These are phyloP conservation scores for Melastoma malabathricum DNA, from an alignment of 345 rosid genomes.

Conservation along the genomic window DNA sequence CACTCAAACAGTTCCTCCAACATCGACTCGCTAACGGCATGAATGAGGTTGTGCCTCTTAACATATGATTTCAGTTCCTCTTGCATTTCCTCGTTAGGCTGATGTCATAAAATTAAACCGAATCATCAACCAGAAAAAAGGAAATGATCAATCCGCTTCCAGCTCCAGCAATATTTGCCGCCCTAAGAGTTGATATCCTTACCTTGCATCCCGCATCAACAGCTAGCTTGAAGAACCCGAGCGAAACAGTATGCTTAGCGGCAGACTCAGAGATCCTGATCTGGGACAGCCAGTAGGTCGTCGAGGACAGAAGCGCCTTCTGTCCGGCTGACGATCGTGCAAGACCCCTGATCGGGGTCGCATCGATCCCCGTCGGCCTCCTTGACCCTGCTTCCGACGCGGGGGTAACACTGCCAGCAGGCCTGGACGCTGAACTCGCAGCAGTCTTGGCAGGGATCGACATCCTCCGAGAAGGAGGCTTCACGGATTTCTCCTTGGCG, in stretches of 20 bases:
- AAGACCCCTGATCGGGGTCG: conserved; percentile 41
- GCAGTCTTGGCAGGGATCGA: conserved; percentile 52
- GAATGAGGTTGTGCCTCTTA: conserved; percentile 41
- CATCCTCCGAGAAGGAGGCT: conserved; percentile 63
- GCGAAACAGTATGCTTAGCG: conserved; percentile 60
- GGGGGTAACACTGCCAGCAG: conserved; percentile 29
- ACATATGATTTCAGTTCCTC: conserved; percentile 65
- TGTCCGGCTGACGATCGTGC: conserved; percentile 33
- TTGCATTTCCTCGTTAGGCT: conserved; percentile 60
- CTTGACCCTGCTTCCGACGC: conserved; percentile 40
- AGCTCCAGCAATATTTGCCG: background rate
- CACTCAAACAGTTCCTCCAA: conserved; percentile 42
- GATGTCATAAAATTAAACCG: conserved; percentile 2
- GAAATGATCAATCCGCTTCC: background rate
- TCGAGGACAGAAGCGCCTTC: conserved; percentile 35
- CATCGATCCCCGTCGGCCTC: conserved; percentile 25
- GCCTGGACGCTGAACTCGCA: conserved; percentile 22
- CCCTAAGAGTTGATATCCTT: background rate
- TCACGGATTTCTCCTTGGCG: conserved; percentile 48
- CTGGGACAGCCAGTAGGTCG: conserved; percentile 64
- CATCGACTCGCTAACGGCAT: conserved; percentile 20
- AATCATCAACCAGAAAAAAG: background rate
- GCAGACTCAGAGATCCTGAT: conserved; percentile 69
- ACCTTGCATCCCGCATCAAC: conserved; percentile 83
- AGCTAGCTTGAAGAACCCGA: conserved; percentile 86